Evolutionary conservation across 768 basidiomycete species (phyloP), one percentile per base, ranked within the genome.

Genomic region (Glaciozyma antarctica): DNA sequence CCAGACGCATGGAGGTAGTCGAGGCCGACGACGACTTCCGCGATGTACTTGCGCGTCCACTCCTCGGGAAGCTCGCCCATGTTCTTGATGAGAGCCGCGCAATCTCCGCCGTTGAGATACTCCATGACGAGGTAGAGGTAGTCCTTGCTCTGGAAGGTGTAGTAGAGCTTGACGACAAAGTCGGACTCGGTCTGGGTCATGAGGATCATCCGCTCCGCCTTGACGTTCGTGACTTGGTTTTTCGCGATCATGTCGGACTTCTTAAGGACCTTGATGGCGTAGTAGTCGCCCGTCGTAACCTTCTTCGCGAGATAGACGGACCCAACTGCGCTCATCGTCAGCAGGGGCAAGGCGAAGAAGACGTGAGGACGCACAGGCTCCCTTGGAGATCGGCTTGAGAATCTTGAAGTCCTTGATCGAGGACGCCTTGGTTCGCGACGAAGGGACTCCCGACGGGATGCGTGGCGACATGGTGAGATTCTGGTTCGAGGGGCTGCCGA

Each of bases 211-310:
- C 95, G 84, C 79, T 99, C 95, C 2, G 95, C 95, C 79, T 98
- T 98, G 77, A 99, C 95, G 75, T 98, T 99, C 57, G 95, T 98
- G 76, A 99, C 94, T 77, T 99, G 95, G 80, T 99, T 99, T 83
- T 99, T 99, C 48, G 95, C 90, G 76, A 99, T 98, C 95, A 99
- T 99, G 78, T 99, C 95, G n/a, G 92, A 90, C 80, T 99, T 99
- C 80, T 94, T 97, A 75, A 99, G 78, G n/a, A 98, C 93, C 78
- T 99, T 99, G 84, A 99, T 94, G 32, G 95, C 95, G 78, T 87
- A 99, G 78, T 97, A 98, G 77, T 98, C 95, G 60, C 95, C 95
- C 3, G 95, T 99, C 8, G 83, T 88, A 73, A 90, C 93, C 83
- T 99, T 99, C 81, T 94, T 98, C 51, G 95, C 90, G 60, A 99